A percentile compares a stretch with the other conserved stretches of the same genome.
These are phyloP conservation scores for Chlorella sp. DNA, from an alignment of 139 green algal species.

Conservation along the genomic window DNA sequence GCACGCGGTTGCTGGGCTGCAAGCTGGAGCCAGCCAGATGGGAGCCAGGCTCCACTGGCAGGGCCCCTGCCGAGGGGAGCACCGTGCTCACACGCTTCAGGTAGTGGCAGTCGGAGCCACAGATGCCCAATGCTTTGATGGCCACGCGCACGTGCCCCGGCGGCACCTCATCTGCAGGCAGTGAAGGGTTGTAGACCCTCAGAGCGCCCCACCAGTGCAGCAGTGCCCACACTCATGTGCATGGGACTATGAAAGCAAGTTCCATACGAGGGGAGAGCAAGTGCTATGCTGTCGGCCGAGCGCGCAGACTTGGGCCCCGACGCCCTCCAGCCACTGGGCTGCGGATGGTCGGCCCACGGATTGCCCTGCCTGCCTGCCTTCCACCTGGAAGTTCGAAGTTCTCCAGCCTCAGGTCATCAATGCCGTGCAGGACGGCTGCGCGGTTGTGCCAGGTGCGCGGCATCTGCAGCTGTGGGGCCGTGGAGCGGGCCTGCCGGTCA, in stretches of 20 bases:
- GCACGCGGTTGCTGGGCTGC: not conserved
- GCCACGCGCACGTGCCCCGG: constrained; percentile 9
- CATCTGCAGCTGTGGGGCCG: no score
- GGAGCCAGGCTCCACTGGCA: not conserved
- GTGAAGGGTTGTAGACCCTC: no score
- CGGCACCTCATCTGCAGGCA: not conserved
- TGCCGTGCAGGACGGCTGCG: constrained; percentile 39
- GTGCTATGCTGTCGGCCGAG: not conserved
- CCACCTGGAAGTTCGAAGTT: constrained; percentile 32
- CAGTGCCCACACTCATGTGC: not conserved
- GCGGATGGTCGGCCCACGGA: not conserved
- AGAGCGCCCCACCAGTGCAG: no score
- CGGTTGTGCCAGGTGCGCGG: no score
- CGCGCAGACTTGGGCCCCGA: not conserved
- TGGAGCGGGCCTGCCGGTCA: no score
- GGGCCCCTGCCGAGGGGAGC: not conserved
- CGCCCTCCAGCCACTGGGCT: not conserved
- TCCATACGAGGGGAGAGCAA: no score
- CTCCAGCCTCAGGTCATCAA: constrained; percentile 40
- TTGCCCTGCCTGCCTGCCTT: not conserved
- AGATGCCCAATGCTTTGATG: constrained; percentile 46
- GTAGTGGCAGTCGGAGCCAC: constrained; percentile 53
- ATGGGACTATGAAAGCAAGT: not conserved
- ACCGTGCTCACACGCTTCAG: constrained; percentile 30
- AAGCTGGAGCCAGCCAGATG: not conserved